A percentile compares a stretch with the other conserved stretches of the same genome.
phyloP scores from a whole-genome alignment of 31 red algal species.

The Endocladia muricata region DNA sequence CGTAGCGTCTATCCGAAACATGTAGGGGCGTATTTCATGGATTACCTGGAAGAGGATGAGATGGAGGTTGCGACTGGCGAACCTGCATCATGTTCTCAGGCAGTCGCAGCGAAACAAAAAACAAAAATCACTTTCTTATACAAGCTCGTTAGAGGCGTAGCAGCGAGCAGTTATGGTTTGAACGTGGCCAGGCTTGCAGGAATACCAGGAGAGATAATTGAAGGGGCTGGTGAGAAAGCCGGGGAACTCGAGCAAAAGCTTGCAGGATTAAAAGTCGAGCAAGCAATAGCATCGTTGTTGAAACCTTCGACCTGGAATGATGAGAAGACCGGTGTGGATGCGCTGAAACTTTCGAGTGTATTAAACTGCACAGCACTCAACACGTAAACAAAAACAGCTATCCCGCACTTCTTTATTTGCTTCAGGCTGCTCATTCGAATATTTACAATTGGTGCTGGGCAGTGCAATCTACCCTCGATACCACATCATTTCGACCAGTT shows the following conservation, averaged over 20 bases:
- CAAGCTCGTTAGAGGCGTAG: slow-evolving; percentile 64
- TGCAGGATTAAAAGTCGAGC: neutral
- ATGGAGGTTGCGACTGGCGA: neutral
- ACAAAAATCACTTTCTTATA: slow-evolving; percentile 76
- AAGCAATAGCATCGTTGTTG: no score
- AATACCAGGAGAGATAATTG: slow-evolving; percentile 42
- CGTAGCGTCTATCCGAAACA: slow-evolving; percentile 6
- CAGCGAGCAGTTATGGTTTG: slow-evolving; percentile 63
- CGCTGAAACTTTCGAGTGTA: no score
- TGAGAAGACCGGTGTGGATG: no score
- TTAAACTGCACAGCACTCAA: no score
- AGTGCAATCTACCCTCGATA: no score
- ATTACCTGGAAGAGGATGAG: slow-evolving; percentile 41
- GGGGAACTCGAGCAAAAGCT: slow-evolving; percentile 34
- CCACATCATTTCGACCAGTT: no score
- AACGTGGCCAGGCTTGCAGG: slow-evolving; percentile 77
- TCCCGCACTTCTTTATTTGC: no score
- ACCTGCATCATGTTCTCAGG: no score
- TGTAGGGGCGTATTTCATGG: slow-evolving; percentile 48
- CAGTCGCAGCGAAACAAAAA: neutral
- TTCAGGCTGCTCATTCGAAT: no score
- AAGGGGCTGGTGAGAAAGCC: slow-evolving; percentile 31
- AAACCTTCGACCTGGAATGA: no score
- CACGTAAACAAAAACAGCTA: no score
- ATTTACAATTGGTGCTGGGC: no score